These are phyloP conservation scores for Noccaea bulbosa DNA, from an alignment of 345 rosid species.

Conservation along the genomic window DNA sequence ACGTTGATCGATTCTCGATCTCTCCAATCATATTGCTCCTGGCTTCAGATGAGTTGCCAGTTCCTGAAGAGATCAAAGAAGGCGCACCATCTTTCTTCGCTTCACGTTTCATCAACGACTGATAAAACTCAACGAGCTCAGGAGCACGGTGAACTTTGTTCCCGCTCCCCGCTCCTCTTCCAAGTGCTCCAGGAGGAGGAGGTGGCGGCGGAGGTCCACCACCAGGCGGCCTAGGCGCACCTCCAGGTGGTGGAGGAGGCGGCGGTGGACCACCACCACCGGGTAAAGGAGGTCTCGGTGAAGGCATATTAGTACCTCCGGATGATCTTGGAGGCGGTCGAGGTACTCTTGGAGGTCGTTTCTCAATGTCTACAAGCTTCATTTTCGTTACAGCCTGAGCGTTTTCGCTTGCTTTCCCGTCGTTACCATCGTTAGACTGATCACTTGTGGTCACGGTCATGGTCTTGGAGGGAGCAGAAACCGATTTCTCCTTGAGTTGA, in stretches of 20 bases:
- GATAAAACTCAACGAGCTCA: constrained; percentile 94
- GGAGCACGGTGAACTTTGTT: constrained; percentile 94
- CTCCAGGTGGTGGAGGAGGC: constrained; percentile 58
- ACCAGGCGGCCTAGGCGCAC: constrained; percentile 66
- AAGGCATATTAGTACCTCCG: constrained; percentile 44
- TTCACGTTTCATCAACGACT: constrained; percentile 94
- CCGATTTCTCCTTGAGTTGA: constrained; percentile 70
- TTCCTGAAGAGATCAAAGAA: constrained; percentile 64
- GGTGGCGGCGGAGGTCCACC: constrained; percentile 78
- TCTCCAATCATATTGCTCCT: constrained; percentile 97
- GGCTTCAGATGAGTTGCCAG: constrained; percentile 71
- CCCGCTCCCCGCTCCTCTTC: constrained; percentile 72
- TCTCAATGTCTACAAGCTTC: constrained; percentile 74
- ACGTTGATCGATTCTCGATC: constrained; percentile 88
- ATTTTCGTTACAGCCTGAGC: constrained; percentile 64
- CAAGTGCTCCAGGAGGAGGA: constrained; percentile 87
- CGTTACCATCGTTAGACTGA: constrained; percentile 48
- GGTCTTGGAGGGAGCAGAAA: constrained; percentile 15
- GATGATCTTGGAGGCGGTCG: constrained; percentile 85
- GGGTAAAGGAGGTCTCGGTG: constrained; percentile 53
- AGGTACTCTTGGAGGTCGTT: constrained; percentile 82
- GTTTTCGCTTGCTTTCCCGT: constrained; percentile 55
- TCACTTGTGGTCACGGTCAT: constrained; percentile 48
- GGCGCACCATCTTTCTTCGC: constrained; percentile 82
- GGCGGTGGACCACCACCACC: constrained; percentile 57